These are phyloP conservation scores for Panicum miliaceum DNA, from an alignment of 176 grass and related monocot species.

Conservation along the genomic window DNA sequence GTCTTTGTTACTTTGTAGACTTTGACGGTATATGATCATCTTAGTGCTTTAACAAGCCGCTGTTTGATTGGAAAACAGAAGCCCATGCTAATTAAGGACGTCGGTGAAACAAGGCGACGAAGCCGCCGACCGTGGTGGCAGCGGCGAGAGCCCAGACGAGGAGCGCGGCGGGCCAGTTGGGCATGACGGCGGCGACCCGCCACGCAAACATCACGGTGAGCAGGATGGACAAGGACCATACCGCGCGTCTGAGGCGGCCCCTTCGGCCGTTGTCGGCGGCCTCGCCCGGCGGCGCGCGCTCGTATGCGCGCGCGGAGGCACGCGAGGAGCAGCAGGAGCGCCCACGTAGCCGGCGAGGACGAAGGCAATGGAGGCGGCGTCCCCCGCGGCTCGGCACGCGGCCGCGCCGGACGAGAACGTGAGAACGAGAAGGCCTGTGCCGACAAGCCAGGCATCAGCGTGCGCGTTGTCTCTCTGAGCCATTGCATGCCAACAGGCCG, in stretches of 20 bases:
- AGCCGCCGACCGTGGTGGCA: background rate
- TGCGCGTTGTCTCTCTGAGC: background rate
- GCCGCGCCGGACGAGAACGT: background rate
- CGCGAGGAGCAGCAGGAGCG: background rate
- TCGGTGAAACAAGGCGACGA: no score
- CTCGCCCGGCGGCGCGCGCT: background rate
- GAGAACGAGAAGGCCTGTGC: background rate
- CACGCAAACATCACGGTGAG: background rate
- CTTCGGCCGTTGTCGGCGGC: background rate
- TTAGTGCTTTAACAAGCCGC: no score
- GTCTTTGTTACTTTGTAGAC: no score
- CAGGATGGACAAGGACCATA: background rate
- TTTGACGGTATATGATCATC: no score
- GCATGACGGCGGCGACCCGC: background rate
- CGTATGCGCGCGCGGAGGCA: slow-evolving; percentile 1
- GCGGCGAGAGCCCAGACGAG: background rate
- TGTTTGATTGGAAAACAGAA: no score
- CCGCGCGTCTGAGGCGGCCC: background rate
- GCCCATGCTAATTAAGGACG: no score
- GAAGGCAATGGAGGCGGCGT: background rate
- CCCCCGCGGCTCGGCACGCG: background rate
- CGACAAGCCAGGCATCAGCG: background rate
- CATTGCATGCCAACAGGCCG: no score
- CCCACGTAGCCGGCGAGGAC: background rate
- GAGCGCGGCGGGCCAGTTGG: background rate